Conservation (phyloP, 2,329 filamentous ascomycete genomes). For the Aspergillus latus region DNA sequence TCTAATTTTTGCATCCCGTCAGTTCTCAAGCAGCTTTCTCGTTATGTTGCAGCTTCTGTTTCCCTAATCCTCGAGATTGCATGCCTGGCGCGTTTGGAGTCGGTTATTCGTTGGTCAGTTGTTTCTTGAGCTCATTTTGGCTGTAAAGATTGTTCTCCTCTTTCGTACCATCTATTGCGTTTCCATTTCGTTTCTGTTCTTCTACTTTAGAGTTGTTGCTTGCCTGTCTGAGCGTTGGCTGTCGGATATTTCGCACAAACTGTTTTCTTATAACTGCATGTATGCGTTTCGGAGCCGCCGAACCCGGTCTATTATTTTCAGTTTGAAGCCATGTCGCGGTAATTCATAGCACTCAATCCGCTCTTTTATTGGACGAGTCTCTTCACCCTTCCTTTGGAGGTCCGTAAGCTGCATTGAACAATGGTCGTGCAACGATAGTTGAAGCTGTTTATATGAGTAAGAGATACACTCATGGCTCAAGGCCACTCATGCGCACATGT, state of each 20-base stretch:
- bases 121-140: constrained; percentile 16
- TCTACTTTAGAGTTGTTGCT: constrained; percentile 11
- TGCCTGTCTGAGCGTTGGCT: constrained; percentile 16
- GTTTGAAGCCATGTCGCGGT: constrained; percentile 16
- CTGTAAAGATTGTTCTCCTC: constrained; percentile 20
- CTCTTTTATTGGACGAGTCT: background rate
- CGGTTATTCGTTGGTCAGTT: constrained; percentile 16
- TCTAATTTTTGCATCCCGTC: background rate
- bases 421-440: too few relatives aligned
- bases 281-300: constrained; percentile 14
- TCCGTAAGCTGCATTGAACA: constrained; percentile 3
- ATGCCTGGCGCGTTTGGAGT: constrained; percentile 31
- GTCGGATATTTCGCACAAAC: constrained; percentile 11
- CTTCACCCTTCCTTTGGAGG: too few relatives aligned
- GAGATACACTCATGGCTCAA: background rate
- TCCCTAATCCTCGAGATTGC: constrained; percentile 20
- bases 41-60: background rate
- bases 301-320: constrained; percentile 10
- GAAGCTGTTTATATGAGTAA: background rate
- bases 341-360: constrained; percentile 11
- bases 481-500: background rate
- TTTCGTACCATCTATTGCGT: constrained; percentile 13
- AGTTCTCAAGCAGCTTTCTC: background rate
- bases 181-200: constrained; percentile 7
- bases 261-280: constrained; percentile 16